Percentiles rank a stretch among this genome's conserved stretches.
These are phyloP conservation scores for Chalara sp. DNA, from an alignment of 2,329 filamentous ascomycete species.

Conservation along the genomic window DNA sequence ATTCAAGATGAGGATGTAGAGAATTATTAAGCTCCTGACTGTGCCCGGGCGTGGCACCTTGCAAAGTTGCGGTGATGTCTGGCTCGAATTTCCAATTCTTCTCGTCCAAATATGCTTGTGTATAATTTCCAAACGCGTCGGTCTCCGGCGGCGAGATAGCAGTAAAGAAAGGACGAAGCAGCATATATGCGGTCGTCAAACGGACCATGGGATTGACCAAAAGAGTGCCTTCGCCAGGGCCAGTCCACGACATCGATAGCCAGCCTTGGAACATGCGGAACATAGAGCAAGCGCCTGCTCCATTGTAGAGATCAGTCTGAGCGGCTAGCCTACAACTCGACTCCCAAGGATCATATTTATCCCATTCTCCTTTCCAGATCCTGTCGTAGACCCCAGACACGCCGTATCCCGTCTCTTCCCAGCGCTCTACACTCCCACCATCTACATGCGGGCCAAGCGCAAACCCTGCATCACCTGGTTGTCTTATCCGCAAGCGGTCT, in stretches of 20 bases:
- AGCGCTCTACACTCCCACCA: slow-evolving; percentile 68
- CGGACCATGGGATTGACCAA: slow-evolving; percentile 73
- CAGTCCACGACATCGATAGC: slow-evolving; percentile 70
- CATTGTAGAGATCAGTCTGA: slow-evolving; percentile 70
- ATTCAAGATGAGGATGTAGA: slow-evolving; percentile 58
- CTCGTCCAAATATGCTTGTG: slow-evolving; percentile 37
- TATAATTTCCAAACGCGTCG: slow-evolving; percentile 29
- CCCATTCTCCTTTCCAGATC: slow-evolving; percentile 71
- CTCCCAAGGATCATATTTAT: slow-evolving; percentile 78
- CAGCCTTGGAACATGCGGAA: slow-evolving; percentile 90
- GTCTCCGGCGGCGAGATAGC: slow-evolving; percentile 15
- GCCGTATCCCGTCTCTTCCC: slow-evolving; percentile 65
- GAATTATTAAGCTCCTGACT: slow-evolving; percentile 55
- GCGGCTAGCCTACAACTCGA: slow-evolving; percentile 61
- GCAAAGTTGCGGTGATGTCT: slow-evolving; percentile 44
- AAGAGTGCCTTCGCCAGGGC: slow-evolving; percentile 70
- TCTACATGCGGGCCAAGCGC: slow-evolving; percentile 69
- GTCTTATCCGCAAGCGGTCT: slow-evolving; percentile 57
- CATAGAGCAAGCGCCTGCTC: slow-evolving; percentile 74
- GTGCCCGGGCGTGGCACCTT: slow-evolving; percentile 59
- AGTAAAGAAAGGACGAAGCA: slow-evolving; percentile 77
- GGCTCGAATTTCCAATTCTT: slow-evolving; percentile 54
- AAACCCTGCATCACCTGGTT: slow-evolving; percentile 64
- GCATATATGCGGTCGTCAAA: slow-evolving; percentile 70
- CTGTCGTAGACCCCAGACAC: slow-evolving; percentile 61